Conservation (phyloP, 345 rosid genomes). For the Syzygium grande region DNA sequence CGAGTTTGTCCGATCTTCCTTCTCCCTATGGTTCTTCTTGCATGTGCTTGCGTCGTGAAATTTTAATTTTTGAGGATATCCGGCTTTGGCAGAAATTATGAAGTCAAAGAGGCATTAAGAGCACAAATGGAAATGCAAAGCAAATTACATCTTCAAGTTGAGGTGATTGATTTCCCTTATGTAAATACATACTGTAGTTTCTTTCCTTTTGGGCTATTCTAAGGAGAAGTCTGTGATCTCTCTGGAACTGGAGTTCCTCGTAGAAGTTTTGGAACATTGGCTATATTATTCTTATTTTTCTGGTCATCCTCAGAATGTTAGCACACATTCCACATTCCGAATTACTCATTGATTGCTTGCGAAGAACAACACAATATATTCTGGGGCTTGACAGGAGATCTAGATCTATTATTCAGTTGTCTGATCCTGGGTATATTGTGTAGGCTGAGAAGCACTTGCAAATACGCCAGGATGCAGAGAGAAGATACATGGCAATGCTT, state of each 20-base stretch:
- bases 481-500: conserved; percentile 53
- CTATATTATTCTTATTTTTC: neutral
- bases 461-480: conserved; percentile 56
- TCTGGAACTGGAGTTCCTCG: neutral
- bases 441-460: conserved; percentile 65
- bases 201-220: neutral
- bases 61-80: neutral
- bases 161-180: conserved; percentile 22
- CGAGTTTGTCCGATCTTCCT: neutral
- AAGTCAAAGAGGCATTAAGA: conserved; percentile 64
- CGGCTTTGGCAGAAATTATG: conserved; percentile 34
- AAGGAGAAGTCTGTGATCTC: neutral
- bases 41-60: neutral
- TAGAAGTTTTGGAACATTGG: neutral
- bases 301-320: neutral
- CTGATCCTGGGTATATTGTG: neutral
- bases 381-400: neutral
- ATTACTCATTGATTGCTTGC: neutral
- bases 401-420: neutral
- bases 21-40: neutral
- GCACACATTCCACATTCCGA: neutral
- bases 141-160: conserved; percentile 71
- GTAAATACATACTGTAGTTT: neutral
- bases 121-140: conserved; percentile 86
- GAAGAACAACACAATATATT: neutral